phyloP scores from a whole-genome alignment of 352 stramenopile species.

The Blastocystis hominis region DNA sequence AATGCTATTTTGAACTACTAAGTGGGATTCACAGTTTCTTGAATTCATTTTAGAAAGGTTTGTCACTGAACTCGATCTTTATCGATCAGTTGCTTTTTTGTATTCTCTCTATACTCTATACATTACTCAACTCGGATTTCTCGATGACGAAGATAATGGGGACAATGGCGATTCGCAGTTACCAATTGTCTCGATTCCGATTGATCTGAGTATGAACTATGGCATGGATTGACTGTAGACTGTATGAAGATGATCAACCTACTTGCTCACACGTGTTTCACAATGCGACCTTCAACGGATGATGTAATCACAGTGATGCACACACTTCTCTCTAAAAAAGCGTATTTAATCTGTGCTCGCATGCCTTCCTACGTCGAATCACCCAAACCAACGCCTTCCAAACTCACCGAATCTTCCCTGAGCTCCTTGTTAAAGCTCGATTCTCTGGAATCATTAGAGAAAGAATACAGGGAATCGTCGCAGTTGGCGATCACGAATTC shows the following conservation, averaged over 20 bases:
- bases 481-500: background rate
- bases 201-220: background rate
- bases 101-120: conserved; percentile 12
- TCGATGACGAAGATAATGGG: background rate
- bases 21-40: background rate
- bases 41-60: background rate
- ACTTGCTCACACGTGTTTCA: background rate
- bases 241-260: background rate
- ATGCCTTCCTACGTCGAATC: background rate
- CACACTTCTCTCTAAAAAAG: background rate
- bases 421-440: background rate
- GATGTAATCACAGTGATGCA: background rate
- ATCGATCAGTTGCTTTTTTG: background rate
- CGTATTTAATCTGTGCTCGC: background rate
- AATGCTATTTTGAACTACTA: conserved; percentile 1
- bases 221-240: background rate
- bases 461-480: background rate
- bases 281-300: background rate
- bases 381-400: background rate
- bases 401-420: background rate
- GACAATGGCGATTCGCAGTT: background rate
- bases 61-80: background rate
- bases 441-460: background rate
- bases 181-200: conserved; percentile 13
- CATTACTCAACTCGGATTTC: background rate